Base-by-base conservation (phyloP, 805 yeast species). In the Wickerhamiella qilinensis region DNA sequence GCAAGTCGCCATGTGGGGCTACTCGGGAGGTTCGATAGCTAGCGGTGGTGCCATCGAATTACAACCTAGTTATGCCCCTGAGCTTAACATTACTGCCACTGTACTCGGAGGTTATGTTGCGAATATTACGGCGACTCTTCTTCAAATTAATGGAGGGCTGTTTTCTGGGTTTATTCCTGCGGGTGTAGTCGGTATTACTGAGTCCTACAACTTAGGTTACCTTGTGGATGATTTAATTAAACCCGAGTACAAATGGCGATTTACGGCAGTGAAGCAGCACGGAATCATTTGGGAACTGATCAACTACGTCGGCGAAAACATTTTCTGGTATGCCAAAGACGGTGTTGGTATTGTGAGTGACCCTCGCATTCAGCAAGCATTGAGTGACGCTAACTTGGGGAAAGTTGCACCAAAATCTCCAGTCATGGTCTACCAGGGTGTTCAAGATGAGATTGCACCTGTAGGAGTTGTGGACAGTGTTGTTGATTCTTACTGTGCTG, bases 1-100 rank as follows among this genome's bases (percentile, higher is more conserved):
- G 21, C 32, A 33, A 17, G 31, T 38, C n/a, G 46, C 40, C 6
- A 21, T 48, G 35, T 42, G 47, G 45, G 55, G 55, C 6, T 50
- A 47, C 42, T 51, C 55, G 19, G 54, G 54, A 6, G 55, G 55
- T 19, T 44, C 54, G 3, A 24, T 48, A 21, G 56, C 56, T 14
- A 27, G 51, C 4, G 56, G 51, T 3, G 51, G 55, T 55, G 54
- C 55, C 22, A 49, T 50, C 2, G 45, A 48, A 34, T 43, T 50
- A 30, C 50, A 42, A 15, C 40, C 39, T 3, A 9, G 42, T 5
- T 52, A 53, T 33, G 57, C 58, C 1, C 52, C 55, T 8, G 55
- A 54, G 5, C 39, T 54, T 31, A 39, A 43, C 35, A 37, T 54
- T 27, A 43, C 38, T 9, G 58, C 51, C 9, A 44, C 43, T 17